phyloP scores from a whole-genome alignment of 768 basidiomycete species.

The Pleurotus pulmonarius region DNA sequence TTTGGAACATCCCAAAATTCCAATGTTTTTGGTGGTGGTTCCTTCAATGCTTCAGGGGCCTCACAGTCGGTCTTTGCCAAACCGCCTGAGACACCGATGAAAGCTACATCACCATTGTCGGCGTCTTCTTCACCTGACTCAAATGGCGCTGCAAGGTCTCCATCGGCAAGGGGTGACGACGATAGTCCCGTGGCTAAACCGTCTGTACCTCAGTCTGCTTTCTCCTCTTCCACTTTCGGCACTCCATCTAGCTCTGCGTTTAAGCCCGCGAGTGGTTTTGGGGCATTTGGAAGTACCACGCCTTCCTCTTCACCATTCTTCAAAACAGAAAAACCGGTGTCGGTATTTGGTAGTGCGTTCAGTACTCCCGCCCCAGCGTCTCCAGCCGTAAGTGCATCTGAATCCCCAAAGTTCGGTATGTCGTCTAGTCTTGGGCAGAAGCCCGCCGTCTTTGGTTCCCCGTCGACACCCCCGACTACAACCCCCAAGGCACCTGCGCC shows the following conservation, averaged over 20 bases:
- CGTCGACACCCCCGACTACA: conserved; percentile 6
- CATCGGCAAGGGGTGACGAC: not conserved
- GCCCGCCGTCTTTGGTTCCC: conserved; percentile 9
- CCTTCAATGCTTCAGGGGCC: not conserved
- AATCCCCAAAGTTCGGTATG: conserved; percentile 33
- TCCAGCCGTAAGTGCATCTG: conserved; percentile 22
- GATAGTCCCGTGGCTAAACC: not conserved
- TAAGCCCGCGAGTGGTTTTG: conserved; percentile 39
- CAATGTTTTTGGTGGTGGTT: not conserved
- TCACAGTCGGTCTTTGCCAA: not conserved
- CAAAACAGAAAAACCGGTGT: conserved; percentile 31
- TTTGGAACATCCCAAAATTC: not conserved
- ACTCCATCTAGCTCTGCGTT: conserved; percentile 19
- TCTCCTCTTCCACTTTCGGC: not conserved
- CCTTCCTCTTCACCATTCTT: conserved; percentile 53
- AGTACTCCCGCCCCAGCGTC: conserved; percentile 30
- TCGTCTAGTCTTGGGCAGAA: conserved; percentile 25
- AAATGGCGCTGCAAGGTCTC: not conserved
- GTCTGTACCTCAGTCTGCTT: not conserved
- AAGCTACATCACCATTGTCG: not conserved
- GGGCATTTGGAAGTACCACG: conserved; percentile 41
- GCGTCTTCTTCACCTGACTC: conserved; percentile 4
- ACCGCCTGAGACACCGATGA: not conserved
- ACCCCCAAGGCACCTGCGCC: conserved; percentile 13
- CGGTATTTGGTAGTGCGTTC: conserved; percentile 34